These are phyloP conservation scores for Vinca minor DNA, from an alignment of 257 asterid genomes.

Conservation along the genomic window DNA sequence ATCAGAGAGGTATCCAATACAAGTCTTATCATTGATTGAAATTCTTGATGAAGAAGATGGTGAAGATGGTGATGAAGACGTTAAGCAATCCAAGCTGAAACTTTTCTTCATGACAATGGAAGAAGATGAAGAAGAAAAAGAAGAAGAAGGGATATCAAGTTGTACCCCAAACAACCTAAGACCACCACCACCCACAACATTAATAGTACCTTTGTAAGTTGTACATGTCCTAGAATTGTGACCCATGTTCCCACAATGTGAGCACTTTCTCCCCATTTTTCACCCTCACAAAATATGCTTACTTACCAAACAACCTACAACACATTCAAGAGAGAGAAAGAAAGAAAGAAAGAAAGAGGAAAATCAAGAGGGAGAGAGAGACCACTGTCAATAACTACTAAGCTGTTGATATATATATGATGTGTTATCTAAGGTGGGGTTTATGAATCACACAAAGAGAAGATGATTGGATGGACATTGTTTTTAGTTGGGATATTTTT, in stretches of 20 bases:
- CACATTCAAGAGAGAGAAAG: conserved; percentile 9
- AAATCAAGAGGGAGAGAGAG: conserved; percentile 15
- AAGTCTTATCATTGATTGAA: conserved; percentile 21
- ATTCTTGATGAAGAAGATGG: conserved; percentile 30
- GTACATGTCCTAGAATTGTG: conserved; percentile 87
- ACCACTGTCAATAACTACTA: conserved; percentile 4
- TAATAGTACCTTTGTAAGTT: conserved; percentile 10
- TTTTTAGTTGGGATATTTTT: conserved; percentile 27
- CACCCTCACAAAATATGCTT: neutral
- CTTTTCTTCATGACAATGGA: conserved; percentile 48
- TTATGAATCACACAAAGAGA: conserved; percentile 31
- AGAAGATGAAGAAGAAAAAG: conserved; percentile 21
- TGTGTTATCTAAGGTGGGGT: conserved; percentile 31
- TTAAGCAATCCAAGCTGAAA: conserved; percentile 62
- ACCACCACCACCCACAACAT: conserved; percentile 15
- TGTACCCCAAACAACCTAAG: conserved; percentile 73
- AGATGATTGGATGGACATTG: conserved; percentile 38
- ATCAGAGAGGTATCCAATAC: conserved; percentile 51
- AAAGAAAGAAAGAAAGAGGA: conserved; percentile 16
- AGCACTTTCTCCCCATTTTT: conserved; percentile 82
- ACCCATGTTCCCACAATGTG: conserved; percentile 78
- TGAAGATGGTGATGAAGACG: conserved; percentile 25
- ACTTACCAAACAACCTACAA: conserved; percentile 10
- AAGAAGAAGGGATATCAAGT: conserved; percentile 30
- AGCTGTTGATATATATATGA: conserved; percentile 7